phyloP scores from a whole-genome alignment of 2,329 filamentous ascomycete species.

The Xylariales sp. region DNA sequence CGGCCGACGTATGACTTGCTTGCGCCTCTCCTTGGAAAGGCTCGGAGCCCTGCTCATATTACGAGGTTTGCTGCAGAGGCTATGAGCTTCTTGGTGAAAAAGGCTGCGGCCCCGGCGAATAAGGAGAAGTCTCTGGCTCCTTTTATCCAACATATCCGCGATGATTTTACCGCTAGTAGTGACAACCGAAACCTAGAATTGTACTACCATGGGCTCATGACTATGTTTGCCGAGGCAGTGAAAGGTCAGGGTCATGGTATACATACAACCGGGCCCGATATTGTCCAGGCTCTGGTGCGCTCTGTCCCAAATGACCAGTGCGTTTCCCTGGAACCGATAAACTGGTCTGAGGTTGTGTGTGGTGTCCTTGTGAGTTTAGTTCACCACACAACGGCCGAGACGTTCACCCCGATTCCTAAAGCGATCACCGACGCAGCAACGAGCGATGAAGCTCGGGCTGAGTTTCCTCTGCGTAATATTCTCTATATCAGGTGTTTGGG shows the following conservation, averaged over 20 bases:
- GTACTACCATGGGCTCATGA: conserved; percentile 91
- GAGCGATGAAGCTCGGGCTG: conserved; percentile 51
- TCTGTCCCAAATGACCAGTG: conserved; percentile 64
- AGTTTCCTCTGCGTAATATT: conserved; percentile 56
- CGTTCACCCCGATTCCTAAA: conserved; percentile 75
- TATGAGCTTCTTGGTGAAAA: conserved; percentile 91
- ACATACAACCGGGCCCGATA: conserved; percentile 68
- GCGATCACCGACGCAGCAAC: conserved; percentile 66
- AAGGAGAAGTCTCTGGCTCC: conserved; percentile 77
- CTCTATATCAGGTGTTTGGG: conserved; percentile 72
- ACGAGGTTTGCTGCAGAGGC: conserved; percentile 94
- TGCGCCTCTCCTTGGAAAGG: conserved; percentile 84
- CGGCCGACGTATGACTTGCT: conserved; percentile 86
- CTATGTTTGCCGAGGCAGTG: conserved; percentile 85
- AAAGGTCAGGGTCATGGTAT: conserved; percentile 70
- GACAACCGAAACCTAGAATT: conserved; percentile 70
- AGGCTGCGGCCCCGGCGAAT: conserved; percentile 81
- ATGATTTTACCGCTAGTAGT: conserved; percentile 69
- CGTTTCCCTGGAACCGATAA: conserved; percentile 57
- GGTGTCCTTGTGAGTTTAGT: conserved; percentile 84
- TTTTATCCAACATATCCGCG: conserved; percentile 78
- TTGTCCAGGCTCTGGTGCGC: conserved; percentile 64
- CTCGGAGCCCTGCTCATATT: conserved; percentile 85
- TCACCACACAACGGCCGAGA: conserved; percentile 81
- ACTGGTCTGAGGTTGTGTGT: conserved; percentile 74